A percentile compares a stretch with the other conserved stretches of the same genome.
phyloP scores from a whole-genome alignment of 1,139 yeast species.

The Kodamaea derodonti region DNA sequence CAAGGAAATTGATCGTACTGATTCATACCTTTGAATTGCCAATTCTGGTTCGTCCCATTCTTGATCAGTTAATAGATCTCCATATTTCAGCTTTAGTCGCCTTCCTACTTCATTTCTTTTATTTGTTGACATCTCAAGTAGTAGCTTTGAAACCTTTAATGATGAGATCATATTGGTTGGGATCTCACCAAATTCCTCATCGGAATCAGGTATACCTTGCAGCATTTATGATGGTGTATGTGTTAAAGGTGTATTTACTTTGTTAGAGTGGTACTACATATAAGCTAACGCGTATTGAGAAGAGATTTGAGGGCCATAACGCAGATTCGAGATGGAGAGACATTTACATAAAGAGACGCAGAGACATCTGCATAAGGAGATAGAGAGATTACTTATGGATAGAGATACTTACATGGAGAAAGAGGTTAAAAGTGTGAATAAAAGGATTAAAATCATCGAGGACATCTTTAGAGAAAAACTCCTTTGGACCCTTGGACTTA shows the following conservation, averaged over 20 bases:
- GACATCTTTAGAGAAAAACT: no score
- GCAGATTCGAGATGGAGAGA: no score
- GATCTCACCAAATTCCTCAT: conserved; percentile 11
- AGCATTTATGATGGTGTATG: background rate
- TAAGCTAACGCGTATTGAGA: no score
- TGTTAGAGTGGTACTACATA: background rate
- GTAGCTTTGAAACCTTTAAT: conserved; percentile 8
- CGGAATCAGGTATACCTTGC: conserved; percentile 15
- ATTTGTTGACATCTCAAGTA: conserved; percentile 6
- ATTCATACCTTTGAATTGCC: background rate
- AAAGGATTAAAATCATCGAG: no score
- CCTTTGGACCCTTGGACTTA: no score
- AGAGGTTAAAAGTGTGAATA: no score
- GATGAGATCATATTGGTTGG: conserved; percentile 11
- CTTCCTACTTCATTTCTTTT: conserved; percentile 5
- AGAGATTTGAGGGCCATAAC: no score
- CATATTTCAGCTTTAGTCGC: conserved; percentile 2
- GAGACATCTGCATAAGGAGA: no score
- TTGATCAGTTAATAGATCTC: conserved; percentile 3
- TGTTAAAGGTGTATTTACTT: background rate
- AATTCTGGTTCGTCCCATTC: conserved; percentile 9
- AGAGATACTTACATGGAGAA: no score
- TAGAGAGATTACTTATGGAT: no score
- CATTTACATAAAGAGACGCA: no score
- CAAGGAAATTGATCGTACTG: background rate